A percentile compares a stretch with the other conserved stretches of the same genome.
Conservation (phyloP, 2,329 filamentous ascomycete genomes). For the Fusarium sp. region DNA sequence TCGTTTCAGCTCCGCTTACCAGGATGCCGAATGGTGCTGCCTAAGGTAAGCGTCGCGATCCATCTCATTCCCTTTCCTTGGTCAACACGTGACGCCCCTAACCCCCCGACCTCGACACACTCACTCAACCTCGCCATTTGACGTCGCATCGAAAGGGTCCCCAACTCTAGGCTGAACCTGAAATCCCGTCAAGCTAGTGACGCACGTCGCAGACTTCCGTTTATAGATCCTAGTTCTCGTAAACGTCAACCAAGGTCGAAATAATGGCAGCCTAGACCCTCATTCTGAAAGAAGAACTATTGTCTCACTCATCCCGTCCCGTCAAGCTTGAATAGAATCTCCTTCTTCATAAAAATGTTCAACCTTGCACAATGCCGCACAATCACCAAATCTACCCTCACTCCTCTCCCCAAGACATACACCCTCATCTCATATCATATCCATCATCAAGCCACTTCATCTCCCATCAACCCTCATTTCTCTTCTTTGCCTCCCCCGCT, state of each 20-base stretch:
- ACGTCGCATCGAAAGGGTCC: neutral
- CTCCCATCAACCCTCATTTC: conserved; percentile 15
- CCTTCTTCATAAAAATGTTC: conserved; percentile 2
- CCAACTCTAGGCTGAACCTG: conserved; percentile 2
- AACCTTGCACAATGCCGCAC: neutral
- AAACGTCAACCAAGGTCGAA: too few relatives aligned
- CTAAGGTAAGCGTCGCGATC: conserved; percentile 42
- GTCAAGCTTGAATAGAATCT: neutral
- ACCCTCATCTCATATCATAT: conserved; percentile 1
- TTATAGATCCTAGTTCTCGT: neutral
- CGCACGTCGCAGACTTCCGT: neutral
- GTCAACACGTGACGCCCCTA: conserved; percentile 34
- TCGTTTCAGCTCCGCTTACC: conserved; percentile 39
- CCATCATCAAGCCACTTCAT: conserved; percentile 32
- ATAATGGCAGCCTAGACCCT: conserved; percentile 1
- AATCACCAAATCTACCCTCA: neutral
- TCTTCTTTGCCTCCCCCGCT: conserved; percentile 20
- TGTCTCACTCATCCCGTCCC: neutral
- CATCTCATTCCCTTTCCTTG: conserved; percentile 19
- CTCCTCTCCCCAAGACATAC: neutral
- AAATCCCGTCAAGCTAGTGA: neutral
- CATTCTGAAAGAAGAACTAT: neutral
- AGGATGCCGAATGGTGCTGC: conserved; percentile 39
- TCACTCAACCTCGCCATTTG: conserved; percentile 3
- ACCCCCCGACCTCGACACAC: neutral